Evolutionary conservation across 2,329 filamentous ascomycete species (phyloP).

Genomic region (Diplocarpon rosae): DNA sequence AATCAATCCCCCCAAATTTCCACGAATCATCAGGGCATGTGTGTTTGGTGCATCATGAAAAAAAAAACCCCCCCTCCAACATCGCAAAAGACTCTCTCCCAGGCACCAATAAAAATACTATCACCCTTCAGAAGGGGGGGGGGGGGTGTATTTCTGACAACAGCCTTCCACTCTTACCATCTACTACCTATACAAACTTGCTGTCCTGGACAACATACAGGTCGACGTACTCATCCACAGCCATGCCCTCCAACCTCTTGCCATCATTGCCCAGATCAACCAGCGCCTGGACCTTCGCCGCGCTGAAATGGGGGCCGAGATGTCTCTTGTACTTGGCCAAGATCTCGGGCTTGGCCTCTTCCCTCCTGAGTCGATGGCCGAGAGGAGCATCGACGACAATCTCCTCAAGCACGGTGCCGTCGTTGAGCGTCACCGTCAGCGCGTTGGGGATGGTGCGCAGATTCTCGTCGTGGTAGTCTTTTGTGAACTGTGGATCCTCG

Average conservation of each 20-base stretch:
- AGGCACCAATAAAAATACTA: too few relatives aligned
- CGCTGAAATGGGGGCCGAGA: conserved; percentile 69
- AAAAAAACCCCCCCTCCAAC: too few relatives aligned
- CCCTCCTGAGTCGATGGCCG: conserved; percentile 79
- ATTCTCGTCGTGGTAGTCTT: conserved; percentile 87
- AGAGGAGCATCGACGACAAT: conserved; percentile 88
- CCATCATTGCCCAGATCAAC: conserved; percentile 68
- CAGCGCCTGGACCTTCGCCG: conserved; percentile 69
- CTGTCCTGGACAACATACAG: conserved; percentile 57
- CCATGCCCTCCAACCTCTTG: conserved; percentile 64
- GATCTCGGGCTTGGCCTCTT: conserved; percentile 97
- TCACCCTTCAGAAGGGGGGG: too few relatives aligned
- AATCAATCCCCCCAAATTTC: too few relatives aligned
- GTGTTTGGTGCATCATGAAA: too few relatives aligned
- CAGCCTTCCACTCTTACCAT: not conserved
- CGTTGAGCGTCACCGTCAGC: conserved; percentile 86
- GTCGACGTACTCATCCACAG: conserved; percentile 90
- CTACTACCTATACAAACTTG: conserved; percentile 42
- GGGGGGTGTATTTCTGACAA: too few relatives aligned
- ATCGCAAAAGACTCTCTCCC: too few relatives aligned
- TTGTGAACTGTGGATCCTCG: conserved; percentile 88
- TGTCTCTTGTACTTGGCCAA: conserved; percentile 93
- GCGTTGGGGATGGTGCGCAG: conserved; percentile 97
- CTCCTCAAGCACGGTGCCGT: conserved; percentile 85
- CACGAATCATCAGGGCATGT: too few relatives aligned